A percentile compares a stretch with the other conserved stretches of the same genome.
Conservation (phyloP, 2,329 filamentous ascomycete genomes). For the Penicillium polonicum region DNA sequence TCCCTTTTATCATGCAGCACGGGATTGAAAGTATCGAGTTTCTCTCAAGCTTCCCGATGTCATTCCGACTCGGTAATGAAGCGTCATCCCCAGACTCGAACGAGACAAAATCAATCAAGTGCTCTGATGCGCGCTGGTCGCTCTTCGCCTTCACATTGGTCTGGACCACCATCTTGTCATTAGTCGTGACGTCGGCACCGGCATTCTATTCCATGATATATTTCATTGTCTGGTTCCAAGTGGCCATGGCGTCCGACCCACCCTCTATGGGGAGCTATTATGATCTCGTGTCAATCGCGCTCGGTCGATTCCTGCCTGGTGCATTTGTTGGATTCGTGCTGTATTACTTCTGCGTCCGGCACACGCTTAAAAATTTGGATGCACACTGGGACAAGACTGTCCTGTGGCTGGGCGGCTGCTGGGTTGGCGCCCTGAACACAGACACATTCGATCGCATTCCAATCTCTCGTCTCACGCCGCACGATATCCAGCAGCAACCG, state of each 20-base stretch:
- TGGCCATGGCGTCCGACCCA: constrained; percentile 60
- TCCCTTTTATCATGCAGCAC: constrained; percentile 47
- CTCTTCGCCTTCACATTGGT: constrained; percentile 56
- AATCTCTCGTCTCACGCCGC: constrained; percentile 60
- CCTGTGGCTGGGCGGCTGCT: constrained; percentile 60
- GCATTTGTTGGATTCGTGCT: constrained; percentile 58
- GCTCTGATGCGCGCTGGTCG: constrained; percentile 59
- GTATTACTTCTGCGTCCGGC: constrained; percentile 55
- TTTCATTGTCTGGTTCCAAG: constrained; percentile 58
- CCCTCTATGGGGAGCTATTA: constrained; percentile 56
- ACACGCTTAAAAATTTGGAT: constrained; percentile 50
- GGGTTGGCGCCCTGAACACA: constrained; percentile 62
- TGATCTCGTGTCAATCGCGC: constrained; percentile 53
- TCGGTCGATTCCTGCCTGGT: constrained; percentile 60
- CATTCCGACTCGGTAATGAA: constrained; percentile 41
- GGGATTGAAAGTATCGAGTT: constrained; percentile 56
- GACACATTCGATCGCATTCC: constrained; percentile 64
- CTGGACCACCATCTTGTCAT: constrained; percentile 54
- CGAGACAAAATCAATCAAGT: constrained; percentile 37
- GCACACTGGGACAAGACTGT: constrained; percentile 62
- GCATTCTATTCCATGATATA: constrained; percentile 59
- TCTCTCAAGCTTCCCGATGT: constrained; percentile 57
- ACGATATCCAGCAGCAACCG: constrained; percentile 60
- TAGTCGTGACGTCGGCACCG: constrained; percentile 57
- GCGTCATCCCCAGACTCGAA: constrained; percentile 24